These are phyloP conservation scores for Fragaria nilgerrensis DNA, from an alignment of 306 rosid species.

Conservation along the genomic window DNA sequence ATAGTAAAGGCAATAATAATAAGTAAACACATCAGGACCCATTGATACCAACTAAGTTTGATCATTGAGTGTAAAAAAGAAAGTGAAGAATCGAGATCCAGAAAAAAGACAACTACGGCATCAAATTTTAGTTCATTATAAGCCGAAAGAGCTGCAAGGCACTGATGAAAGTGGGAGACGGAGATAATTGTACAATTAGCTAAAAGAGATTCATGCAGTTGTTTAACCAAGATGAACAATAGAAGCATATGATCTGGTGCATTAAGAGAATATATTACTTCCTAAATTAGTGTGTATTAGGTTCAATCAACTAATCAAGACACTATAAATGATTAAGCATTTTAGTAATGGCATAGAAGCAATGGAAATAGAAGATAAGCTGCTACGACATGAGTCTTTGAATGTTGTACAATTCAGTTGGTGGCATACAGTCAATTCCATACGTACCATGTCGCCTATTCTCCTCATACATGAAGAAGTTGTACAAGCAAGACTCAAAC, in stretches of 20 bases:
- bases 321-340: background rate
- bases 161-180: conserved; percentile 9
- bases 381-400: too few relatives aligned
- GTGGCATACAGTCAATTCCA: background rate
- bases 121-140: background rate
- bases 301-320: background rate
- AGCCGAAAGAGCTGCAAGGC: background rate
- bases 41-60: background rate
- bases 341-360: background rate
- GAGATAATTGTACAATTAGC: background rate
- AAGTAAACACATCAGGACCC: conserved; percentile 11
- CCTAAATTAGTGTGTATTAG: background rate
- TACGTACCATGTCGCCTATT: background rate
- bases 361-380: background rate
- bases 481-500: background rate
- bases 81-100: conserved; percentile 19
- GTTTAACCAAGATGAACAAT: background rate
- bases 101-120: background rate
- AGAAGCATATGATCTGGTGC: background rate
- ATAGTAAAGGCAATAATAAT: conserved; percentile 11
- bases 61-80: conserved; percentile 12
- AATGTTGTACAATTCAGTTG: background rate
- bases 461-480: background rate
- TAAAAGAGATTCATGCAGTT: background rate
- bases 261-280: background rate